Evolutionary conservation across 768 basidiomycete species (phyloP).

Genomic region (Termitomyces sp.): DNA sequence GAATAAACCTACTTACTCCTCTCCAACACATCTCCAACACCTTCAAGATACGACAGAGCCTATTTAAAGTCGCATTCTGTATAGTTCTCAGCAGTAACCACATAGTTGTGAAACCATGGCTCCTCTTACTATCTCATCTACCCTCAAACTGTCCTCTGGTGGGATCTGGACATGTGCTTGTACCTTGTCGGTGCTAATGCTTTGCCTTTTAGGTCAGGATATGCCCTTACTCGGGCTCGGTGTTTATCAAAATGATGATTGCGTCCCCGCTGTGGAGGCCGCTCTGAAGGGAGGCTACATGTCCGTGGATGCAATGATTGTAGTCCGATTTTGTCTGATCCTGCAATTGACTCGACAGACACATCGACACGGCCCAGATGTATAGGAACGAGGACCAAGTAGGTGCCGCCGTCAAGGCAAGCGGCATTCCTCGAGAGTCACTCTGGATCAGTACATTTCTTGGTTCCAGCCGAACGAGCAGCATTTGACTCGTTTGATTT

Average conservation of each 20-base stretch:
- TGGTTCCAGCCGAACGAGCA: not conserved
- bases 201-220: constrained; percentile 35
- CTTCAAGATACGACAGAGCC: too few species aligned
- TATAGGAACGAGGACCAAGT: constrained; percentile 67
- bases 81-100: not conserved
- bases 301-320: constrained; percentile 23
- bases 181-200: not conserved
- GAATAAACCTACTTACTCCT: not conserved
- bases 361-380: constrained; percentile 69
- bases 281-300: constrained; percentile 65
- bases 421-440: constrained; percentile 53
- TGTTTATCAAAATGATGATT: constrained; percentile 63
- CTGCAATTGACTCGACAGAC: constrained; percentile 36
- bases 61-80: not conserved
- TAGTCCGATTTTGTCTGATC: not conserved
- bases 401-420: constrained; percentile 57
- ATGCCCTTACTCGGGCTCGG: constrained; percentile 70
- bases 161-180: not conserved
- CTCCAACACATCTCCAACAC: too few species aligned
- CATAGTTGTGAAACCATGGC: not conserved
- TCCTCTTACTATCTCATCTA: constrained; percentile 9
- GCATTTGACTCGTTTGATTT: constrained; percentile 22
- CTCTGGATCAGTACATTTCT: constrained; percentile 61
- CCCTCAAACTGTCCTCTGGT: constrained; percentile 17
- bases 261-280: constrained; percentile 51